Conservation (phyloP, 805 yeast species). For the Kazachstania viticola region DNA sequence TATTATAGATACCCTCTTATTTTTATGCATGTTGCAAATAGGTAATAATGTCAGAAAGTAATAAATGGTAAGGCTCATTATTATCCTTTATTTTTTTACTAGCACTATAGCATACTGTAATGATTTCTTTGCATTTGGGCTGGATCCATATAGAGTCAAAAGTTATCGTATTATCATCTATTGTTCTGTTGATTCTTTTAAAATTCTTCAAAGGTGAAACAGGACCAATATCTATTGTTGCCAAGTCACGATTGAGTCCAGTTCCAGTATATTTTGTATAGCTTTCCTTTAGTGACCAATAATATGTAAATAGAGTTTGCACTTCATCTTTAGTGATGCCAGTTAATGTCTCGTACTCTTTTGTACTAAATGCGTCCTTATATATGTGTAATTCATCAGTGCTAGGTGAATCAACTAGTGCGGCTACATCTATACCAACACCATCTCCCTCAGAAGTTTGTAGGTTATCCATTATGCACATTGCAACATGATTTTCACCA, state of each 20-base stretch:
- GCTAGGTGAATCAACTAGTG: slow-evolving; percentile 14
- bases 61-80: no score
- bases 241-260: slow-evolving; percentile 37
- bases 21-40: no score
- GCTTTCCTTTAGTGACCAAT: slow-evolving; percentile 76
- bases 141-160: slow-evolving; percentile 18
- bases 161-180: slow-evolving; percentile 5
- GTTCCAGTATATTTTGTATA: slow-evolving; percentile 55
- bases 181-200: slow-evolving; percentile 1
- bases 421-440: slow-evolving; percentile 40
- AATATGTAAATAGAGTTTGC: slow-evolving; percentile 36
- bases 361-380: slow-evolving; percentile 30
- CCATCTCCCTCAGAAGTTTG: slow-evolving; percentile 27
- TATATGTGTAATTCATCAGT: slow-evolving; percentile 27
- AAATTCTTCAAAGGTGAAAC: slow-evolving; percentile 4
- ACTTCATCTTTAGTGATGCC: no score
- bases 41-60: no score
- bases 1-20: no score
- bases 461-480: slow-evolving; percentile 30
- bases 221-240: slow-evolving; percentile 19
- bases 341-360: no score
- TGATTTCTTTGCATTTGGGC: slow-evolving; percentile 5
- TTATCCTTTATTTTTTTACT: no score
- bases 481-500: slow-evolving; percentile 38
- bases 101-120: slow-evolving; percentile 8